Percentiles rank a stretch among this genome's conserved stretches.
Evolutionary conservation across 1,284 basidiomycete species (phyloP).

Genomic region (Ustilago crameri): DNA sequence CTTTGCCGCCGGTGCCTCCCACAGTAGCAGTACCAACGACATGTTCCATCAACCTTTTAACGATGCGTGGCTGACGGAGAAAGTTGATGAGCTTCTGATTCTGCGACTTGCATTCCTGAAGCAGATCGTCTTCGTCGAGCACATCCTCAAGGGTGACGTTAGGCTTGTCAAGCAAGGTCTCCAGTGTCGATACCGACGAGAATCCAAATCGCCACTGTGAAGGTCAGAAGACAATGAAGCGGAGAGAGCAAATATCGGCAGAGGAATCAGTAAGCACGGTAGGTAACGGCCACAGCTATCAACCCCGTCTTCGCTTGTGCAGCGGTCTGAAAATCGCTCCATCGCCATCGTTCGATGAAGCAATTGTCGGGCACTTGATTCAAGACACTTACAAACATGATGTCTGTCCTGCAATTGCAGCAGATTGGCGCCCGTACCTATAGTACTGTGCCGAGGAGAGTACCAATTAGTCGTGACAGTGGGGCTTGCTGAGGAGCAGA

Average conservation of each 20-base stretch:
- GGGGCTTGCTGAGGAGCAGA: background rate
- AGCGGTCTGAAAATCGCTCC: too few relatives aligned
- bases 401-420: constrained; percentile 9
- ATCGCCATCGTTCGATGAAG: too few relatives aligned
- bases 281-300: too few relatives aligned
- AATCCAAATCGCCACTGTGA: constrained; percentile 66
- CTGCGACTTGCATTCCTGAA: constrained; percentile 94
- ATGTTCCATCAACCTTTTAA: constrained; percentile 82
- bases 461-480: background rate
- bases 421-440: constrained; percentile 5
- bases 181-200: constrained; percentile 61
- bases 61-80: constrained; percentile 81
- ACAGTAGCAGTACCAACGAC: constrained; percentile 85
- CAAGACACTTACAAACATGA: constrained; percentile 37
- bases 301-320: too few relatives aligned
- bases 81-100: constrained; percentile 88
- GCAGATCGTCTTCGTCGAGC: constrained; percentile 90
- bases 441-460: background rate
- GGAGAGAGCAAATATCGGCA: background rate
- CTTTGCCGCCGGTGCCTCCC: constrained; percentile 72
- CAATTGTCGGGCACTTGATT: too few relatives aligned
- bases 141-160: constrained; percentile 80
- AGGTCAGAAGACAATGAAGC: background rate
- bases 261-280: too few relatives aligned
- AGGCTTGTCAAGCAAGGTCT: constrained; percentile 62